A percentile compares a stretch with the other conserved stretches of the same genome.
These are phyloP conservation scores for Xylariaceae sp. DNA, from an alignment of 2,329 filamentous ascomycete genomes.

Conservation along the genomic window DNA sequence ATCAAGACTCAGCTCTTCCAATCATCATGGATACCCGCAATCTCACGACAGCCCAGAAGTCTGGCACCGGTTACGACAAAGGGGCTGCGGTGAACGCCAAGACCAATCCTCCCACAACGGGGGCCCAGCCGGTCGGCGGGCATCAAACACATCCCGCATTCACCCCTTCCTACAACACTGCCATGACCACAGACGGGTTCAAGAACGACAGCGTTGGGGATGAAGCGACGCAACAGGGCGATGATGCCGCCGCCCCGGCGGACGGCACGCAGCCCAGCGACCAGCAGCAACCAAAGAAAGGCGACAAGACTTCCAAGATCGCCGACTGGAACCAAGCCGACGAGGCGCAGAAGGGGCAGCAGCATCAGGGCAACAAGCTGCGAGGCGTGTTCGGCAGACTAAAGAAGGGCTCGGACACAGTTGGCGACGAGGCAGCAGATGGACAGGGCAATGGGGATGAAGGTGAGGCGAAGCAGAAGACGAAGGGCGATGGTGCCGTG, in stretches of 20 bases:
- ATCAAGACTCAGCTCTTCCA: not conserved
- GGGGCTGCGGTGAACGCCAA: not conserved
- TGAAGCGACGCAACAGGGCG: not conserved
- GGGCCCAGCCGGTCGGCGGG: not conserved
- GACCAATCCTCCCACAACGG: not conserved
- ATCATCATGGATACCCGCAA: slow-evolving; percentile 8
- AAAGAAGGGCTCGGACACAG: slow-evolving; percentile 2
- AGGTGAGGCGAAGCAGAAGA: not conserved
- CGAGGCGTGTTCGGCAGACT: slow-evolving; percentile 4
- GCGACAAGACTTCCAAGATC: not conserved
- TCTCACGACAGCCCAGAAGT: not conserved
- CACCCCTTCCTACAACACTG: slow-evolving; percentile 8
- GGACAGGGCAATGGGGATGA: slow-evolving; percentile 1
- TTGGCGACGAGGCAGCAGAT: not conserved
- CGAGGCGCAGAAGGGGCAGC: not conserved
- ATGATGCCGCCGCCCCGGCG: not conserved
- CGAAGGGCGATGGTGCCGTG: slow-evolving; percentile 1
- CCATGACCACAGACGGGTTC: slow-evolving; percentile 18
- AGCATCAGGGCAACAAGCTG: slow-evolving; percentile 11
- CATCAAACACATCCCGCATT: not conserved
- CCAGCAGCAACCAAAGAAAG: not conserved
- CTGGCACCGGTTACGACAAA: slow-evolving; percentile 1
- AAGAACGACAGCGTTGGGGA: slow-evolving; percentile 1
- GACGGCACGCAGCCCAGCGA: not conserved
- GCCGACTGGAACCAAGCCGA: not conserved